phyloP scores from a whole-genome alignment of 495 filamentous ascomycete genomes.

The Trichoderma virens region DNA sequence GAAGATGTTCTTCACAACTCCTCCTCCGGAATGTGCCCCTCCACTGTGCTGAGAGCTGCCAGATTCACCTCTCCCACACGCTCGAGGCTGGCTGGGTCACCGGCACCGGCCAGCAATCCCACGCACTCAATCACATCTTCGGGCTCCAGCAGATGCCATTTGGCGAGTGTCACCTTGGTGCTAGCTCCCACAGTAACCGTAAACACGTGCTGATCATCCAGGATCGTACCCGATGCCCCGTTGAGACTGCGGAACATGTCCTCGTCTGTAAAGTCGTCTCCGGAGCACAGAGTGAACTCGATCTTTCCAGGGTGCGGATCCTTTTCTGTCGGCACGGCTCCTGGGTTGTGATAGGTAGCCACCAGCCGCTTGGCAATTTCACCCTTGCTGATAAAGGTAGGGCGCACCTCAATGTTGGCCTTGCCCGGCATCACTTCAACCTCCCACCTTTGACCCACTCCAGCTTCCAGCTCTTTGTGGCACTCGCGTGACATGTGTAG shows the following conservation, averaged over 20 bases:
- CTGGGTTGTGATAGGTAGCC: conserved; percentile 46
- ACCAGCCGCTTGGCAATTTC: conserved; percentile 80
- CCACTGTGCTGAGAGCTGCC: conserved; percentile 34
- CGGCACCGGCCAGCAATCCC: conserved; percentile 52
- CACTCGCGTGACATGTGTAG: conserved; percentile 67
- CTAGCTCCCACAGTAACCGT: conserved; percentile 81
- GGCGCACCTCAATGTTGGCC: conserved; percentile 91
- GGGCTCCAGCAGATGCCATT: conserved; percentile 81
- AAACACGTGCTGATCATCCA: conserved; percentile 57
- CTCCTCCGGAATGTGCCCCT: conserved; percentile 30
- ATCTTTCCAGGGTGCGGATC: conserved; percentile 37
- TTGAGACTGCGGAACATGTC: conserved; percentile 70
- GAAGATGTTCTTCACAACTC: neutral
- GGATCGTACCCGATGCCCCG: conserved; percentile 42
- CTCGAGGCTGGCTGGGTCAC: conserved; percentile 19
- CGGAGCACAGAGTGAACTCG: conserved; percentile 80
- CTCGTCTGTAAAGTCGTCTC: conserved; percentile 96
- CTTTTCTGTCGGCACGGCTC: conserved; percentile 16
- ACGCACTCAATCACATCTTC: conserved; percentile 77
- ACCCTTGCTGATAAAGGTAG: conserved; percentile 94
- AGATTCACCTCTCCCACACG: conserved; percentile 39
- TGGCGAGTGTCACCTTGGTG: conserved; percentile 77
- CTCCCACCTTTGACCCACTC: conserved; percentile 67
- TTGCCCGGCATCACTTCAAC: conserved; percentile 95
- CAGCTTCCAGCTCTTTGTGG: conserved; percentile 64